Evolutionary conservation across 192 early-diverging fungal genomes (phyloP).

Genomic region (Jimgerdemannia lactiflua): DNA sequence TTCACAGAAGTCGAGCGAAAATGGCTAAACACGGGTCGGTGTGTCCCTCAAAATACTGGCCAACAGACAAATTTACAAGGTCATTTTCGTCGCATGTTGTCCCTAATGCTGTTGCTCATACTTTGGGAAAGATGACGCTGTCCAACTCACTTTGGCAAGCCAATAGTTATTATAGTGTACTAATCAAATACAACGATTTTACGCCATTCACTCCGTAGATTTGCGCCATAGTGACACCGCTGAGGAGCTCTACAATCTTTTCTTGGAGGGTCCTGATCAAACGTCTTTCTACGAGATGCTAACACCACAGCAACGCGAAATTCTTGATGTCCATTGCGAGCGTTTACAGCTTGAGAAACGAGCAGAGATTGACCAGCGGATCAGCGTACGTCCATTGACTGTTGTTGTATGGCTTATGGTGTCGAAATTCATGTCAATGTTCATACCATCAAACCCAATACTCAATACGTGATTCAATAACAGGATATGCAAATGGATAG

Average conservation of each 20-base stretch:
- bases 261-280: background rate
- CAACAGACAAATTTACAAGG: background rate
- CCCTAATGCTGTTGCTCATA: background rate
- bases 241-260: background rate
- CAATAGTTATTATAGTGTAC: no score
- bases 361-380: background rate
- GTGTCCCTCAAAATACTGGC: background rate
- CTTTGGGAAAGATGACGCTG: background rate
- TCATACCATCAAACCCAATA: no score
- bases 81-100: background rate
- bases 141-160: no score
- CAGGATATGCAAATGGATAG: conserved; percentile 14
- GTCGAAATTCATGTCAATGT: no score
- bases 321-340: no score
- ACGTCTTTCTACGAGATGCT: background rate
- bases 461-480: background rate
- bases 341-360: background rate
- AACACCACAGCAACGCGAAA: background rate
- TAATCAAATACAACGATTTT: background rate
- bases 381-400: background rate
- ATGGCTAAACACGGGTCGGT: background rate
- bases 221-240: background rate
- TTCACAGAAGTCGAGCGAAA: conserved; percentile 6
- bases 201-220: background rate
- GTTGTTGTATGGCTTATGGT: no score